Evolutionary conservation across 495 filamentous ascomycete species (phyloP).

Genomic region (Cladorrhinum samala): DNA sequence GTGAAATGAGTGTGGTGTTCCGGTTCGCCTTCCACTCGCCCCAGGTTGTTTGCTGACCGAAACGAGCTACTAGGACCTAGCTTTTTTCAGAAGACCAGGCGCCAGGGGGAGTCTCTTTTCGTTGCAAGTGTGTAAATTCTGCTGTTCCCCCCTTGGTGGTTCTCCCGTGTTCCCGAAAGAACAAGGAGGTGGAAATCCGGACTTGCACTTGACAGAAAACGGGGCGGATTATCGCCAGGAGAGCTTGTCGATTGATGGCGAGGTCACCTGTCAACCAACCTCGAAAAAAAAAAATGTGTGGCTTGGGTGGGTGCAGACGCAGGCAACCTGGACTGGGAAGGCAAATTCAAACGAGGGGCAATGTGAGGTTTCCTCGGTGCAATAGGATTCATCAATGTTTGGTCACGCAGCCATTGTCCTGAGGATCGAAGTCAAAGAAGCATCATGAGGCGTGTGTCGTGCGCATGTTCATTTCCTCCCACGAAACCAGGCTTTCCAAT

Average conservation of each 20-base stretch:
- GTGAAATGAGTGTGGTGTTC: conserved; percentile 5
- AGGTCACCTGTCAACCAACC: neutral
- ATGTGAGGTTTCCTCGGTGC: too few species aligned
- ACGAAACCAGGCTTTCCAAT: neutral
- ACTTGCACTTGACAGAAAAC: neutral
- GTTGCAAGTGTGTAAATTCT: conserved; percentile 14
- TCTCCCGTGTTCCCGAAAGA: neutral
- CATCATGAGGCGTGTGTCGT: neutral
- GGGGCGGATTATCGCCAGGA: too few species aligned
- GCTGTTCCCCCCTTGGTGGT: conserved; percentile 9
- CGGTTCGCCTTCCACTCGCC: neutral
- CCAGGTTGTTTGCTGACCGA: conserved; percentile 3
- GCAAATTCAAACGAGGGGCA: neutral
- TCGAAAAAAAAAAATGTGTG: neutral
- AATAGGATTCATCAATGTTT: too few species aligned
- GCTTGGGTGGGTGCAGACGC: neutral
- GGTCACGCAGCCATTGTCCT: neutral
- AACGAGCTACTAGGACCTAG: conserved; percentile 12
- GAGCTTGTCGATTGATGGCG: neutral
- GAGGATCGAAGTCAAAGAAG: neutral
- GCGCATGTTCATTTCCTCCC: neutral
- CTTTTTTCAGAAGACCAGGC: conserved; percentile 20
- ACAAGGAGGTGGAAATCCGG: neutral
- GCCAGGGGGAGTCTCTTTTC: neutral
- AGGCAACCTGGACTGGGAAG: neutral